Evolutionary conservation across 2,329 filamentous ascomycete species (phyloP).

Genomic region (Penicillium sp.): DNA sequence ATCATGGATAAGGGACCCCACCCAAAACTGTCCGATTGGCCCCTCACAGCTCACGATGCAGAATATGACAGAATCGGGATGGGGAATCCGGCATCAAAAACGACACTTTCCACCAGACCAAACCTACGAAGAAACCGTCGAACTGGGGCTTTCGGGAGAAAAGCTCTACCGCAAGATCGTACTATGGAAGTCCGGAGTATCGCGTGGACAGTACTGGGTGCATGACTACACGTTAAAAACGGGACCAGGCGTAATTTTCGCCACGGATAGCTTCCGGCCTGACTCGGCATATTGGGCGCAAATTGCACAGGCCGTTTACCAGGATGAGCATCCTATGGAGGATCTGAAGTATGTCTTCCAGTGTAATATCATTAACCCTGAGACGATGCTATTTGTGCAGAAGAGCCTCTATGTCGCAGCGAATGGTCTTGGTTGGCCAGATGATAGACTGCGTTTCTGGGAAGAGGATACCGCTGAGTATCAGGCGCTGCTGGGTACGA

Average conservation of each 20-base stretch:
- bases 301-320: neutral
- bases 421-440: neutral
- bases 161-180: neutral
- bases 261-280: neutral
- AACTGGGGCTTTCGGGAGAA: neutral
- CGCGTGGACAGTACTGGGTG: neutral
- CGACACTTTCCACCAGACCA: neutral
- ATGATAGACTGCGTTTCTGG: neutral
- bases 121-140: neutral
- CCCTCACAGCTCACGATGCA: neutral
- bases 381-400: neutral
- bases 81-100: neutral
- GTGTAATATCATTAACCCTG: neutral
- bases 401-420: neutral
- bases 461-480: neutral
- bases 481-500: neutral
- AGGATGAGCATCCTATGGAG: neutral
- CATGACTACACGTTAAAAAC: neutral
- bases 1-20: neutral
- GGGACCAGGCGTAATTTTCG: neutral
- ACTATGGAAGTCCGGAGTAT: neutral
- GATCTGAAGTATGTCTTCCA: neutral
- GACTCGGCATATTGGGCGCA: slow-evolving; percentile 10
- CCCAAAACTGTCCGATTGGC: neutral
- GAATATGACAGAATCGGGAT: neutral